Conservation (phyloP, 75 land plant genomes). For the Cupressus sempervirens region DNA sequence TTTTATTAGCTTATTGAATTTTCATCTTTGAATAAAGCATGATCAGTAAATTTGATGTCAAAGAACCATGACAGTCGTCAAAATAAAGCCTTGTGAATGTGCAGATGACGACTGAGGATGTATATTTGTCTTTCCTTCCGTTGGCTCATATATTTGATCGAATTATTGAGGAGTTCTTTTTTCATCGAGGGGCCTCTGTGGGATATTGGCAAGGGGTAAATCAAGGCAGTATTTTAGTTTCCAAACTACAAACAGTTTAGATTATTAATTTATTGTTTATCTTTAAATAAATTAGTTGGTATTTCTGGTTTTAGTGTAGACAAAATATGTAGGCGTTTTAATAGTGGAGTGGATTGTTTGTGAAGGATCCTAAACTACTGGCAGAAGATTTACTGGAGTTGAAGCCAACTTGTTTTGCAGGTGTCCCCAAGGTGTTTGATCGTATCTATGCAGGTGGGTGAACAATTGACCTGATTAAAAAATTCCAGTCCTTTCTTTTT, state of each 20-base stretch:
- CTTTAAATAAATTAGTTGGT: not conserved
- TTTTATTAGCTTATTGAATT: not conserved
- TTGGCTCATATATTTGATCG: conserved; percentile 98
- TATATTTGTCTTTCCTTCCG: conserved; percentile 90
- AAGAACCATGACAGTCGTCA: not conserved
- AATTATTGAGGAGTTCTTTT: conserved; percentile 81
- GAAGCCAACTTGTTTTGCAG: conserved; percentile 90
- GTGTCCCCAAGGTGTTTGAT: conserved; percentile 96
- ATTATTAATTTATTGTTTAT: not conserved
- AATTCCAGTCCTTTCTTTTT: not conserved
- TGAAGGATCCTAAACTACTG: conserved; percentile 65
- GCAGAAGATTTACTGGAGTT: conserved; percentile 82
- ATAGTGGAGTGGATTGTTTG: not conserved
- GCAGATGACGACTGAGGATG: conserved; percentile 77
- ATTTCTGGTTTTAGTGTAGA: not conserved
- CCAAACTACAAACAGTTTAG: not conserved
- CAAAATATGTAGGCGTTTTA: not conserved
- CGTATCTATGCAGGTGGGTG: conserved; percentile 65
- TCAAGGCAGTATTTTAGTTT: not conserved
- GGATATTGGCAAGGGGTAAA: conserved; percentile 95
- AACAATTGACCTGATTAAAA: not conserved
- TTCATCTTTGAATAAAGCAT: not conserved
- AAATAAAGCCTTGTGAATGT: conserved; percentile 1
- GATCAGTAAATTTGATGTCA: not conserved
- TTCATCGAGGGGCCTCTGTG: conserved; percentile 85